Conservation (phyloP, 2,329 filamentous ascomycete genomes). For the Aspergillus hortae region DNA sequence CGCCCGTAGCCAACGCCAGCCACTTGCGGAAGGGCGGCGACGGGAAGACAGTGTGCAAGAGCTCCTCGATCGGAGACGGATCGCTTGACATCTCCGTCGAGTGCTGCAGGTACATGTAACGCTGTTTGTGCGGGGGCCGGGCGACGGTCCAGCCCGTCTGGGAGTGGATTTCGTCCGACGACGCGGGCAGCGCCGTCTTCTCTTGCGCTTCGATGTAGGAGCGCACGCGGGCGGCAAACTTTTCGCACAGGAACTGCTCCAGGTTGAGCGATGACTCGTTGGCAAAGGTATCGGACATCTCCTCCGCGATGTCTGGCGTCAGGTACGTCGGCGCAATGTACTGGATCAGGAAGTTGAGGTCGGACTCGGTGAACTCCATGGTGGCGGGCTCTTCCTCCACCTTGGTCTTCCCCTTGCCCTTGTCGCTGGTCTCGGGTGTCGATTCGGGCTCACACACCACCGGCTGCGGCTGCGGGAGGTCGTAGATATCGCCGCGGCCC, state of each 20-base stretch:
- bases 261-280: conserved; percentile 82
- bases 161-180: conserved; percentile 56
- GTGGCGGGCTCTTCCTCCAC: conserved; percentile 48
- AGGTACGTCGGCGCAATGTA: conserved; percentile 89
- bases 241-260: conserved; percentile 71
- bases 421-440: conserved; percentile 18
- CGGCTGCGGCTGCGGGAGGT: conserved; percentile 66
- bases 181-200: conserved; percentile 38
- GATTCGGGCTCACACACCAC: conserved; percentile 43
- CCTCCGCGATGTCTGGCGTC: conserved; percentile 83
- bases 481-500: conserved; percentile 85
- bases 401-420: conserved; percentile 35
- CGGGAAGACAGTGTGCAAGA: conserved; percentile 78
- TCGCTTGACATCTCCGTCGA: conserved; percentile 26
- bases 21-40: conserved; percentile 85
- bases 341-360: conserved; percentile 84
- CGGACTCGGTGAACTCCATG: conserved; percentile 66
- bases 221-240: conserved; percentile 70
- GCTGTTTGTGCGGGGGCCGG: conserved; percentile 89
- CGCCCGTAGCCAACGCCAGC: conserved; percentile 77
- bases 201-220: conserved; percentile 68
- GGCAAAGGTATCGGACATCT: conserved; percentile 73
- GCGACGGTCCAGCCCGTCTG: conserved; percentile 69
- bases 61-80: conserved; percentile 62
- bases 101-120: conserved; percentile 75